Evolutionary conservation across 331 rosid genomes (phyloP).

Genomic region (Cydonia oblonga): DNA sequence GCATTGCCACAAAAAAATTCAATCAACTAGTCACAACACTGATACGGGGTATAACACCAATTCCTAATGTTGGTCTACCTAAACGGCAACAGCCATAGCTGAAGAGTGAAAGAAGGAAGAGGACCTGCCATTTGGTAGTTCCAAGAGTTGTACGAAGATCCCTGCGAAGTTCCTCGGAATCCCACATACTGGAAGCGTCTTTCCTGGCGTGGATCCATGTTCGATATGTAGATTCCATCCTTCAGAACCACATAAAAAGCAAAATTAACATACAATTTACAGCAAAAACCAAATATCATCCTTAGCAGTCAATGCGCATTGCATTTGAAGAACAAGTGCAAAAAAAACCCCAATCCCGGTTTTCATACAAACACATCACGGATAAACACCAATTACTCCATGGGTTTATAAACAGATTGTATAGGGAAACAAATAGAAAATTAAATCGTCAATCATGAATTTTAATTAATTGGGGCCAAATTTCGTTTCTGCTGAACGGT

Average conservation of each 20-base stretch:
- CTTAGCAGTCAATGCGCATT: neutral
- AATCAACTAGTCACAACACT: neutral
- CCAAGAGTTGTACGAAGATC: slow-evolving; percentile 77
- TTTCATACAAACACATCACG: neutral
- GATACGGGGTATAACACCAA: neutral
- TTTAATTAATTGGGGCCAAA: neutral
- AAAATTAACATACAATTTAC: slow-evolving; percentile 4
- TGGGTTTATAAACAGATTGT: neutral
- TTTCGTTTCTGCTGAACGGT: neutral
- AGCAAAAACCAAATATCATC: neutral
- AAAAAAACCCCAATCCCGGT: neutral
- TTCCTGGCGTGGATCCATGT: slow-evolving; percentile 56
- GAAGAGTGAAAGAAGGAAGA: neutral
- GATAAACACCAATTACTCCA: neutral
- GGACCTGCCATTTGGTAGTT: slow-evolving; percentile 88
- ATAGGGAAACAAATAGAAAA: neutral
- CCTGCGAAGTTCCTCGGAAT: slow-evolving; percentile 51
- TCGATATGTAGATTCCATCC: slow-evolving; percentile 83
- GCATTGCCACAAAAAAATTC: slow-evolving; percentile 23
- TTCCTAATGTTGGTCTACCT: neutral
- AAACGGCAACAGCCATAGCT: neutral
- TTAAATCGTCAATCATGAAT: neutral
- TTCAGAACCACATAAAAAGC: slow-evolving; percentile 16
- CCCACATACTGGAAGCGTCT: slow-evolving; percentile 48
- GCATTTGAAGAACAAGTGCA: neutral